A percentile compares a stretch with the other conserved stretches of the same genome.
Conservation (phyloP, 352 stramenopile genomes). For the Phytophthora pistaciae region DNA sequence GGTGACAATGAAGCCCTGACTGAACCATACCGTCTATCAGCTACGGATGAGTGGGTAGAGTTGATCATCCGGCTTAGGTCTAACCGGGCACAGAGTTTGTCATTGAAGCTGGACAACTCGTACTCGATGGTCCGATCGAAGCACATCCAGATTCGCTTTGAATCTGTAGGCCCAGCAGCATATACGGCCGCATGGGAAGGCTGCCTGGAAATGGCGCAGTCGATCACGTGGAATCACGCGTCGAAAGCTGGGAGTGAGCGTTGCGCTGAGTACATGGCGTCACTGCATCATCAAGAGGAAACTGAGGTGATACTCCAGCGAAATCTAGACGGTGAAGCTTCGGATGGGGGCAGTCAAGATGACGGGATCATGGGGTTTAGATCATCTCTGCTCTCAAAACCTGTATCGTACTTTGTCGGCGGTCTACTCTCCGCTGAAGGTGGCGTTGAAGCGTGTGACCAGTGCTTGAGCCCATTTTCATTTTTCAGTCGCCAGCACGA, state of each 20-base stretch:
- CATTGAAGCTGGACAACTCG: conserved; percentile 73
- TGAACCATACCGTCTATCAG: conserved; percentile 48
- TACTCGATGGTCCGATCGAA: conserved; percentile 74
- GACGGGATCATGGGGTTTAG: conserved; percentile 58
- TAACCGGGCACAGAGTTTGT: conserved; percentile 14
- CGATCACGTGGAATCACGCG: conserved; percentile 78
- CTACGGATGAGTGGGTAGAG: conserved; percentile 64
- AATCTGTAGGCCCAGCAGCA: conserved; percentile 22
- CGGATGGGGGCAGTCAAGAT: conserved; percentile 16
- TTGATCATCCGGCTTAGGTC: conserved; percentile 45
- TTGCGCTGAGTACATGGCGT: conserved; percentile 54
- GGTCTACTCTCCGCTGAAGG: conserved; percentile 59
- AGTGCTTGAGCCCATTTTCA: conserved; percentile 71
- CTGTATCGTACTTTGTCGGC: conserved; percentile 74
- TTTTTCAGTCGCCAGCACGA: conserved; percentile 76
- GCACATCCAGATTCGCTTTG: conserved; percentile 56
- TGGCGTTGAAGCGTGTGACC: conserved; percentile 46
- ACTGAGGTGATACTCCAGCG: conserved; percentile 58
- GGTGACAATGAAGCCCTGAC: conserved; percentile 41
- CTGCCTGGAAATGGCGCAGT: conserved; percentile 71
- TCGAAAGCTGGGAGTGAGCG: conserved; percentile 46
- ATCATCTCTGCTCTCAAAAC: conserved; percentile 63
- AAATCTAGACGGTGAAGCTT: conserved; percentile 29
- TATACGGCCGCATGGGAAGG: conserved; percentile 67
- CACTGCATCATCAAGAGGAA: conserved; percentile 52